Percentiles rank a stretch among this genome's conserved stretches.
Conservation (phyloP, 768 basidiomycete species). For the Mycena sanguinolenta region DNA sequence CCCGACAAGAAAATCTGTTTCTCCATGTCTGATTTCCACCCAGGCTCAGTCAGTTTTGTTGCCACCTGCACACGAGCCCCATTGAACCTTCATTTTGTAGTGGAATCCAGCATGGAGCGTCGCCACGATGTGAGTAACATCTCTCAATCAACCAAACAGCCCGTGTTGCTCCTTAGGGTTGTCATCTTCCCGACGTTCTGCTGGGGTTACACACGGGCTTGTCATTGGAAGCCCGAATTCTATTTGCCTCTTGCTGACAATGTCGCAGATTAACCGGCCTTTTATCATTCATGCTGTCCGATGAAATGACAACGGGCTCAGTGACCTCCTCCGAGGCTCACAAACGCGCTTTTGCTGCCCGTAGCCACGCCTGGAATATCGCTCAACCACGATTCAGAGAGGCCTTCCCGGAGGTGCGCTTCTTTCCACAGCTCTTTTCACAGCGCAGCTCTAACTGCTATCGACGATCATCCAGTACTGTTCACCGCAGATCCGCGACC, state of each 20-base stretch:
- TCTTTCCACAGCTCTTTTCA: not conserved
- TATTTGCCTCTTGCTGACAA: conserved; percentile 18
- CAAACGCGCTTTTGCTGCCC: conserved; percentile 80
- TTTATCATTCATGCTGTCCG: conserved; percentile 93
- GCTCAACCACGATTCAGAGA: conserved; percentile 85
- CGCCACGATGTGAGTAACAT: conserved; percentile 83
- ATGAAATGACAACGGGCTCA: conserved; percentile 97
- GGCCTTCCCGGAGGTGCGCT: conserved; percentile 83
- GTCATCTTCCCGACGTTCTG: not conserved
- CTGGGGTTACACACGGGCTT: not conserved
- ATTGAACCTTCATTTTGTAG: conserved; percentile 50
- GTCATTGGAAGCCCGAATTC: not conserved
- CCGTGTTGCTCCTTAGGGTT: not conserved
- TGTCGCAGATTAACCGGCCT: conserved; percentile 88
- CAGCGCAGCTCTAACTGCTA: conserved; percentile 1
- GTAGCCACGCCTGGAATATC: conserved; percentile 91
- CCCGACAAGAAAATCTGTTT: conserved; percentile 97
- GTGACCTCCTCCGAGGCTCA: conserved; percentile 84
- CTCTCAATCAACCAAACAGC: not conserved
- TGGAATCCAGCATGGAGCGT: conserved; percentile 98
- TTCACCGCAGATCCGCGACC: conserved; percentile 70
- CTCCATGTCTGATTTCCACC: conserved; percentile 97
- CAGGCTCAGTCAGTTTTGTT: conserved; percentile 76
- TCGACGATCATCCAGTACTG: conserved; percentile 69
- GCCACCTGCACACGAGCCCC: conserved; percentile 11